Conservation (phyloP, 176 grass and related monocot species). For the Musa itinerans region DNA sequence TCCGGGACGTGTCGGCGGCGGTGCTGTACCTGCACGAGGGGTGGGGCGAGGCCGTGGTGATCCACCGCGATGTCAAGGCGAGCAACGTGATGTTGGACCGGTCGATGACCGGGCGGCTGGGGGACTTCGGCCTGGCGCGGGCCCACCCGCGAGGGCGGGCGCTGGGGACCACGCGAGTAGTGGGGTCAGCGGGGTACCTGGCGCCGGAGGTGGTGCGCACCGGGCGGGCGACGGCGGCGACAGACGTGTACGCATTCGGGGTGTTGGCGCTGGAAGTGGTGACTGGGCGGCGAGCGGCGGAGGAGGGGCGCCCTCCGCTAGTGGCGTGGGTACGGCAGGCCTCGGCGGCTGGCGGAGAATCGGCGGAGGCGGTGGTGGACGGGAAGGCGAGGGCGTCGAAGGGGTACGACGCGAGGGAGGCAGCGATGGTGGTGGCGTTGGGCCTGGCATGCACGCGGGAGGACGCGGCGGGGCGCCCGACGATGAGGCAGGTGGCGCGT, state of each 20-base stretch:
- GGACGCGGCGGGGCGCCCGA: neutral
- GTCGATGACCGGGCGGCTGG: neutral
- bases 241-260: neutral
- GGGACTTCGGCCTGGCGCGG: slow-evolving; percentile 4
- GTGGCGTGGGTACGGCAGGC: neutral
- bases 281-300: neutral
- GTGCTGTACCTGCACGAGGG: slow-evolving; percentile 11
- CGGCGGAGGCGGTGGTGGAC: neutral
- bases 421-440: neutral
- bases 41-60: slow-evolving; percentile 1
- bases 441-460: neutral
- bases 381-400: neutral
- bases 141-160: neutral
- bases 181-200: neutral
- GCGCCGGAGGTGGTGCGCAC: neutral
- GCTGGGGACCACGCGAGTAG: neutral
- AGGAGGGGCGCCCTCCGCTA: neutral
- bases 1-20: neutral
- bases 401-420: neutral
- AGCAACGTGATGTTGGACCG: slow-evolving; percentile 5
- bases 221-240: neutral
- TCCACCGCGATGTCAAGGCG: neutral
- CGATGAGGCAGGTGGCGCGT: slow-evolving; percentile 1
- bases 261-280: slow-evolving; percentile 1
- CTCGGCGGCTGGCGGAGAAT: neutral